phyloP scores from a whole-genome alignment of 371 early-diverging fungal species.

The Smittium culicis region DNA sequence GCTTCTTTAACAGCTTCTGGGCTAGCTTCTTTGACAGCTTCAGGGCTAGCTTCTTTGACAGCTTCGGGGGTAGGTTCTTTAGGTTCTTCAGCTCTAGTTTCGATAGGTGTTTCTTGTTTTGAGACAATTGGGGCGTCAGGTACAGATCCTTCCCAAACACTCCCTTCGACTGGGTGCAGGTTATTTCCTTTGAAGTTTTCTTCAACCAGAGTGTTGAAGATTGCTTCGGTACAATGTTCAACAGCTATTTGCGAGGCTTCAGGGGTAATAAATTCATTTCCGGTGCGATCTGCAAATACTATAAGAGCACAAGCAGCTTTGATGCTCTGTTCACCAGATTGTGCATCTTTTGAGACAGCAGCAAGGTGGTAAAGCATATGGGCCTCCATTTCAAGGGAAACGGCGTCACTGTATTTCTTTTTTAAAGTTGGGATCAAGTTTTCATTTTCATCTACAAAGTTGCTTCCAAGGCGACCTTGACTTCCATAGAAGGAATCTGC shows the following conservation, averaged over 20 bases:
- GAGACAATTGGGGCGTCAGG: not conserved
- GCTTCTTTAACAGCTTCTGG: too few relatives aligned
- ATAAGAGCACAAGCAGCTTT: slow-evolving; percentile 69
- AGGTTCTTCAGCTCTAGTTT: too few relatives aligned
- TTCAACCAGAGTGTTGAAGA: slow-evolving; percentile 54
- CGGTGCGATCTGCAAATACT: slow-evolving; percentile 67
- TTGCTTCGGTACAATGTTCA: slow-evolving; percentile 47
- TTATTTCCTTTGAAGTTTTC: slow-evolving; percentile 34
- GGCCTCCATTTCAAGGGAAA: slow-evolving; percentile 85
- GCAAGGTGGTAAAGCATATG: slow-evolving; percentile 78
- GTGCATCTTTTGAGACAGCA: slow-evolving; percentile 13
- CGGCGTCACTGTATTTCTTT: slow-evolving; percentile 40
- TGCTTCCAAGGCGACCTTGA: slow-evolving; percentile 65
- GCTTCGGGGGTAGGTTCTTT: too few relatives aligned
- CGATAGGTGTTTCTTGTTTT: too few relatives aligned
- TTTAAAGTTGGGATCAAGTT: slow-evolving; percentile 37
- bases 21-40: too few relatives aligned
- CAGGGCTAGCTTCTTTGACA: too few relatives aligned
- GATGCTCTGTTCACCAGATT: slow-evolving; percentile 32
- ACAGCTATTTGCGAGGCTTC: slow-evolving; percentile 46
- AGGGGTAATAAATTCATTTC: slow-evolving; percentile 55
- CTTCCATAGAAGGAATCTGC: slow-evolving; percentile 84
- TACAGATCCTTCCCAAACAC: slow-evolving; percentile 42
- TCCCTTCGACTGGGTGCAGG: slow-evolving; percentile 38
- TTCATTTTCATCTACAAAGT: slow-evolving; percentile 68